A percentile compares a stretch with the other conserved stretches of the same genome.
These are phyloP conservation scores for Bipolaris sorokiniana DNA, from an alignment of 2,329 filamentous ascomycete genomes.

Conservation along the genomic window DNA sequence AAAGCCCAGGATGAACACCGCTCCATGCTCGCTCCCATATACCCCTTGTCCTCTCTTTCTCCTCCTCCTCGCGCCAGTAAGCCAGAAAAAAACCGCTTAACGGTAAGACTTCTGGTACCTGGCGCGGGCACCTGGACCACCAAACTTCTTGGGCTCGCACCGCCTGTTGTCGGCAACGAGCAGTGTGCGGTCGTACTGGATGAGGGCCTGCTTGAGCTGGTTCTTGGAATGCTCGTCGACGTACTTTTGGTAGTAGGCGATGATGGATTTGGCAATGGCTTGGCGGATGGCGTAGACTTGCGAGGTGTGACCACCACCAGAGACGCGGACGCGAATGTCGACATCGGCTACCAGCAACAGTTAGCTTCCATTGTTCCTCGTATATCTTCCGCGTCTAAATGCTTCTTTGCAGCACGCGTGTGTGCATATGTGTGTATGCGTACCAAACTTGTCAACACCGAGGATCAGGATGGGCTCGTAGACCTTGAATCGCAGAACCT, in stretches of 20 bases:
- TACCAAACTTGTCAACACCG: constrained; percentile 93
- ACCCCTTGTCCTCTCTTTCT: constrained; percentile 15
- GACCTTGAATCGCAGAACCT: constrained; percentile 99
- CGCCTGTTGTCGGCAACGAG: constrained; percentile 99
- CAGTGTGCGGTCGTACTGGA: constrained; percentile 94
- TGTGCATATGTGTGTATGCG: constrained; percentile 25
- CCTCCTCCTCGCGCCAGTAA: constrained; percentile 5
- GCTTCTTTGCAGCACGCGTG: constrained; percentile 7
- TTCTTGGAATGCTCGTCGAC: constrained; percentile 99
- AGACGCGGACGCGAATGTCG: constrained; percentile 96
- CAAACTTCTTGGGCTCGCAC: constrained; percentile 99
- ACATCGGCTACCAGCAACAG: constrained; percentile 65
- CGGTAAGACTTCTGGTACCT: constrained; percentile 99
- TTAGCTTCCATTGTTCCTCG: constrained; percentile 23
- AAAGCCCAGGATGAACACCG: constrained; percentile 50
- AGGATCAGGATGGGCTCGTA: constrained; percentile 99
- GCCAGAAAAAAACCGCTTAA: constrained; percentile 62
- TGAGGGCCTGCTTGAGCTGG: constrained; percentile 95
- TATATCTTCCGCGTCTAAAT: constrained; percentile 4
- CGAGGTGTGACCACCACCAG: constrained; percentile 95
- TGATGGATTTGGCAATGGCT: constrained; percentile 95
- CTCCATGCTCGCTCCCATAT: constrained; percentile 40
- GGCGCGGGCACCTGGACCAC: constrained; percentile 89
- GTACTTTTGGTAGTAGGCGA: constrained; percentile 99
- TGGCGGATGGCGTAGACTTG: constrained; percentile 99